Percentiles rank a stretch among this genome's conserved stretches.
Conservation (phyloP, 441 rosid genomes). For the Populus tomentosa region DNA sequence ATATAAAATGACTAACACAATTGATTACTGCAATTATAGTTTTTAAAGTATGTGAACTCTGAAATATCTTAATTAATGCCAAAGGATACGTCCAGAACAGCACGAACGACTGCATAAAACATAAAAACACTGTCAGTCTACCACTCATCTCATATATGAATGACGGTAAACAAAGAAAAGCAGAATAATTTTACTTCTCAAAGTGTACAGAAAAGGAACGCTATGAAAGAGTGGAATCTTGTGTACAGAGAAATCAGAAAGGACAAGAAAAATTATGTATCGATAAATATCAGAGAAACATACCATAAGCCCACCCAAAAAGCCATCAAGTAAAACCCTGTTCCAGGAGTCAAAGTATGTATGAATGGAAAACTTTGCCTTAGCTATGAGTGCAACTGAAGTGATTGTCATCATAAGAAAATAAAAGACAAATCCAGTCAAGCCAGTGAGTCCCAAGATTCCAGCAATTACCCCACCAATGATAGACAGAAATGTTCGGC, state of each 20-base stretch:
- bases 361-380: slow-evolving; percentile 74
- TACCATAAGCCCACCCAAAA: slow-evolving; percentile 93
- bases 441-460: slow-evolving; percentile 81
- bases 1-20: not conserved
- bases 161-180: not conserved
- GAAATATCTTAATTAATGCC: slow-evolving; percentile 5
- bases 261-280: not conserved
- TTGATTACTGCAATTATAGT: not conserved
- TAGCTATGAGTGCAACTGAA: slow-evolving; percentile 75
- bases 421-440: slow-evolving; percentile 75
- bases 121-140: slow-evolving; percentile 8
- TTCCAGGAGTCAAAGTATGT: slow-evolving; percentile 83
- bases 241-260: not conserved
- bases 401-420: slow-evolving; percentile 79
- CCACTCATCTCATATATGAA: not conserved
- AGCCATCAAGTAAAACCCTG: slow-evolving; percentile 71
- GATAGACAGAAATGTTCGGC: slow-evolving; percentile 94
- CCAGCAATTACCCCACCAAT: slow-evolving; percentile 91
- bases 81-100: slow-evolving; percentile 99
- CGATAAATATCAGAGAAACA: slow-evolving; percentile 13
- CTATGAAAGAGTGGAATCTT: not conserved
- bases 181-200: not conserved
- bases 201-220: not conserved
- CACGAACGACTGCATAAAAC: slow-evolving; percentile 86
- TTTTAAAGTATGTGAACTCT: not conserved